These are phyloP conservation scores for Dothideomycetidae sp. DNA, from an alignment of 2,329 filamentous ascomycete genomes.

Conservation along the genomic window DNA sequence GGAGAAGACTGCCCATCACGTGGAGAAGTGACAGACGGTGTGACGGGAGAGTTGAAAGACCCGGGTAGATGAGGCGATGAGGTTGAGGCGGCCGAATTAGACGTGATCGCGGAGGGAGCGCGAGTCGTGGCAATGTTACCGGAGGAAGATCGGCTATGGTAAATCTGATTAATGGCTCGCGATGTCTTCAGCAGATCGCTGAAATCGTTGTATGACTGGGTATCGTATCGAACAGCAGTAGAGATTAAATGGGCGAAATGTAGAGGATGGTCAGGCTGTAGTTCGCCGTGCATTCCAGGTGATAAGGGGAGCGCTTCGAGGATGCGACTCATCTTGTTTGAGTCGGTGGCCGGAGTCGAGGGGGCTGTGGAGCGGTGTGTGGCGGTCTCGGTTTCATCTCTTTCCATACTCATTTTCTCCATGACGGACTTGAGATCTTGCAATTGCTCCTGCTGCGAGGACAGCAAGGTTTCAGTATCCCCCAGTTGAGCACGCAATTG, in stretches of 20 bases:
- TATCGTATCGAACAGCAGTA: constrained; percentile 68
- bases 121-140: constrained; percentile 33
- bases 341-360: constrained; percentile 58
- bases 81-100: constrained; percentile 14
- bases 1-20: constrained; percentile 17
- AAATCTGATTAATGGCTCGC: constrained; percentile 41
- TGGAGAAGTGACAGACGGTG: constrained; percentile 22
- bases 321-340: constrained; percentile 43
- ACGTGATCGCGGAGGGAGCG: constrained; percentile 21
- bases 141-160: constrained; percentile 47
- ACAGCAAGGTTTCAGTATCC: constrained; percentile 73
- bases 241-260: constrained; percentile 74
- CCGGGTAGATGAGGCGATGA: constrained; percentile 29
- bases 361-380: constrained; percentile 51
- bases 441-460: constrained; percentile 85
- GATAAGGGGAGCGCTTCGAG: constrained; percentile 47
- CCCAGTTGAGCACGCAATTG: constrained; percentile 72
- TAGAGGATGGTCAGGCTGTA: constrained; percentile 47
- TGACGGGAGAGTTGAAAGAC: constrained; percentile 26
- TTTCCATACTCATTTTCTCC: constrained; percentile 65
- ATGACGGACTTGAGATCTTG: constrained; percentile 83
- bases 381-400: constrained; percentile 49
- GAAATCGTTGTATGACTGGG: constrained; percentile 75
- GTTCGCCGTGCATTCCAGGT: constrained; percentile 37
- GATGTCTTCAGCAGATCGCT: constrained; percentile 58